Base-by-base conservation (phyloP, 345 rosid genomes). In the Ricinus communis region DNA sequence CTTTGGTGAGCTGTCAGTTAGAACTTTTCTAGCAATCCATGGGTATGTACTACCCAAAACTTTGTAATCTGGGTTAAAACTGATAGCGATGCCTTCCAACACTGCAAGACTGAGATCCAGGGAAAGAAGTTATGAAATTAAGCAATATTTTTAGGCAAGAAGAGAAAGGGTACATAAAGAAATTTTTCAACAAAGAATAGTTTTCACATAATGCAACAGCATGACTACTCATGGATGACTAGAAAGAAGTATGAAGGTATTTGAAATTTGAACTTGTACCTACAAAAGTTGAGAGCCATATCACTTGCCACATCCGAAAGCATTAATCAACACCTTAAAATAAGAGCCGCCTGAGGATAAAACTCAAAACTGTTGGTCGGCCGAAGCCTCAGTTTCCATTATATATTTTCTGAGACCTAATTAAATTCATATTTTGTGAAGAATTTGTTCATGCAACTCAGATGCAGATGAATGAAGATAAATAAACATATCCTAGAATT, bases 31-130 rank as follows among this genome's bases (percentile, higher is more conserved):
- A 31, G 98, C 97, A 77, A 93, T 93, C 97, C 97, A 93, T n/a
- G 98, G 98, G 75, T 91, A 93, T 62, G 98, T 91, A 76, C 97
- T 90, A 21, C 98, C 93, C 83, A 93, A 77, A 66, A 93, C 98
- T 81, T 93, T 93, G 88, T 93, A 93, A 70, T 87, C 83, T 74
- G 96, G 97, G 76, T 86, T 78, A 69, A 74, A 79, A 81, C 88
- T 79, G 43, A 93, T 82, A 43, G 98, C 98, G 74, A 93, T 90
- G 49, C 98, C 98, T 84, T 93, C 98, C 82, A 93, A 81, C 51
- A 93, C 98, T 74, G 98, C 98, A 76, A 93, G 94, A 71, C 97
- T 93, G 76, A 53, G 60, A 72, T 46, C 74, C 36, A 74, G 70
- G 71, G 72, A 74, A 58, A 22, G 62, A 31, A 3, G 43, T 10